Evolutionary conservation across 495 filamentous ascomycete species (phyloP), one percentile per base, ranked within the genome.

Genomic region (Trichoderma virens): DNA sequence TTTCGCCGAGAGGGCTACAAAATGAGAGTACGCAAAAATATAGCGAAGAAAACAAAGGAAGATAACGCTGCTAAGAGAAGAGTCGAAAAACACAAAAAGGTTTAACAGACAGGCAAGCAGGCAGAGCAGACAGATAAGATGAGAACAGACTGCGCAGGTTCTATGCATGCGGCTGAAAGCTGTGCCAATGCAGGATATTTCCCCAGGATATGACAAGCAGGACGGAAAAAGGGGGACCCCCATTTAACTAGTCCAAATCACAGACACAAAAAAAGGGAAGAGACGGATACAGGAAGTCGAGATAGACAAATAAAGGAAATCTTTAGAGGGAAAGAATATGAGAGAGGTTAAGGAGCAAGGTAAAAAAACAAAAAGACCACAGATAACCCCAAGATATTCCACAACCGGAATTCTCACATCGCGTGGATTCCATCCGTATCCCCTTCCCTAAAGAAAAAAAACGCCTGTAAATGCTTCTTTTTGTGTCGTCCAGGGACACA

Each of bases 401-500:
- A 16, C 11, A 56, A 8, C 25, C 25, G 16, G 7, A 56, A 30
- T 28, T 9, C 23, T 1, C 25, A 28, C 25, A 8, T 56, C 51
- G 51, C 11, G 51, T 6, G 34, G 23, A 30, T 56, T 31, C 51
- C 7, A 28, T 25, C 51, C 23, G 18, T 28, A 28, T n/a, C 51
- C 43, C 5, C 34, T 35, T 35, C 45, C 45, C 45, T 7, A 9
- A 54, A 54, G 8, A 45, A n/a, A 20, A 31, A 30, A 39, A 72
- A 73, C 71, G 67, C 71, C 71, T 65, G 67, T 67, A 70, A 69
- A 72, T 72, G 70, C 70, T 66, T 68, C 59, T 68, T 67, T 1
- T 56, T 62, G 23, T 64, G 38, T 35, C 31, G 28, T 68, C 60
- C 67, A 39, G 43, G 43, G 23, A 70, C 34, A 62, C n/a, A 25